These are phyloP conservation scores for Pseudogymnoascus sp. DNA, from an alignment of 2,329 filamentous ascomycete species.

Conservation along the genomic window DNA sequence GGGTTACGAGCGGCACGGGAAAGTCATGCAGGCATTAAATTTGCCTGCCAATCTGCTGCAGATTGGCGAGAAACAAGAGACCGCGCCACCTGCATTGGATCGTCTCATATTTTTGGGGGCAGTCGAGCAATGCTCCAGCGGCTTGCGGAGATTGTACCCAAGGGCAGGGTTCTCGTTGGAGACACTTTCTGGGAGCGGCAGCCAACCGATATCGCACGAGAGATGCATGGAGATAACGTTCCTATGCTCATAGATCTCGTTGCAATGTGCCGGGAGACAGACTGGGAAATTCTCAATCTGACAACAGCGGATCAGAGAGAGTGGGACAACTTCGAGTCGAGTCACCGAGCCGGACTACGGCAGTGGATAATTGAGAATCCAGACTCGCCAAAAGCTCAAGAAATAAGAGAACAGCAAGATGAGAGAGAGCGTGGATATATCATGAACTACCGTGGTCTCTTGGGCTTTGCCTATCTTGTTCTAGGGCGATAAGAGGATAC, in stretches of 20 bases:
- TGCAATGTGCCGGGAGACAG: not conserved
- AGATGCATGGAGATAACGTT: not conserved
- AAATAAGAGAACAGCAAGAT: not conserved
- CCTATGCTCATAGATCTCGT: not conserved
- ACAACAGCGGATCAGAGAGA: constrained; percentile 3
- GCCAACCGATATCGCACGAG: not conserved
- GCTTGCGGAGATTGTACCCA: not conserved
- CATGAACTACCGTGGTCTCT: not conserved
- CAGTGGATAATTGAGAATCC: constrained; percentile 5
- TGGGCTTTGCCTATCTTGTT: constrained; percentile 2
- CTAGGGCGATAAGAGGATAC: not conserved
- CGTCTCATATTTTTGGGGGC: not conserved
- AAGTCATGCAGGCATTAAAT: not conserved
- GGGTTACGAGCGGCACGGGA: not conserved
- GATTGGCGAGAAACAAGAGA: not conserved
- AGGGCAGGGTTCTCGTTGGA: constrained; percentile 1
- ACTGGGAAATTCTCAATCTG: not conserved
- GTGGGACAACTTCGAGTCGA: constrained; percentile 7
- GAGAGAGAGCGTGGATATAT: not conserved
- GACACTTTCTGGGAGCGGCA: constrained; percentile 3
- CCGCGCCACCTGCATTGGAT: not conserved
- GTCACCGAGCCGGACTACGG: not conserved
- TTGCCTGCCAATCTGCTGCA: not conserved
- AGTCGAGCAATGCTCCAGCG: constrained; percentile 3
- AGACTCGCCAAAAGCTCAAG: not conserved